A percentile compares a stretch with the other conserved stretches of the same genome.
Evolutionary conservation across 225 moss, liverwort and hornwort genomes (phyloP).

Genomic region (Sphagnum tenellum): DNA sequence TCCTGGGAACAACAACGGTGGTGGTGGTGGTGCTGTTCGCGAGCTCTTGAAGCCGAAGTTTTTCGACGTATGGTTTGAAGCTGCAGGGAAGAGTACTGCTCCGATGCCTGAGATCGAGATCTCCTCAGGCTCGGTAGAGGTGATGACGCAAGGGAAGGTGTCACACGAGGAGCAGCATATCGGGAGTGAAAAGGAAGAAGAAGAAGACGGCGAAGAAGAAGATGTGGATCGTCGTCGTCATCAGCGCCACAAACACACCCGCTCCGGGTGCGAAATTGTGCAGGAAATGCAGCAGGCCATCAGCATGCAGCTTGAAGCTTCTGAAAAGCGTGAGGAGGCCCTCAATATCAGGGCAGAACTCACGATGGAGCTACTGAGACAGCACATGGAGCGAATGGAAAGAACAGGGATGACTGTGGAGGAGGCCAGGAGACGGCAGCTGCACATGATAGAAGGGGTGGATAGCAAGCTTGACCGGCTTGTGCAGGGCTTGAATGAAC

Average conservation of each 20-base stretch:
- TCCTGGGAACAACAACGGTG: no score
- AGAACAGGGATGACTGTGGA: constrained; percentile 30
- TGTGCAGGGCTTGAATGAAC: constrained; percentile 32
- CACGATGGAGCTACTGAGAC: constrained; percentile 54
- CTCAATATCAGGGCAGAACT: constrained; percentile 51
- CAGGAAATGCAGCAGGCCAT: constrained; percentile 51
- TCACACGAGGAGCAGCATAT: neutral
- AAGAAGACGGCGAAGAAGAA: neutral
- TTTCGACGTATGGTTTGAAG: constrained; percentile 53
- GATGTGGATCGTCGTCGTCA: constrained; percentile 6
- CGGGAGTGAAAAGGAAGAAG: constrained; percentile 19
- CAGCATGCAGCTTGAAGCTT: constrained; percentile 42
- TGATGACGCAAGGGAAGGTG: no score
- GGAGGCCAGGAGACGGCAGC: constrained; percentile 32
- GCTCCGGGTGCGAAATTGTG: constrained; percentile 30
- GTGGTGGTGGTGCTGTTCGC: neutral
- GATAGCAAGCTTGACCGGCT: constrained; percentile 61
- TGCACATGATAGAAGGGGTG: constrained; percentile 55
- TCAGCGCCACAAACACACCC: constrained; percentile 9
- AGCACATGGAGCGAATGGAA: constrained; percentile 64
- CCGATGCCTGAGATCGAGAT: constrained; percentile 54
- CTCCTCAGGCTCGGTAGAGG: constrained; percentile 32
- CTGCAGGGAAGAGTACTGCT: constrained; percentile 29
- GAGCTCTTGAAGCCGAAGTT: constrained; percentile 41
- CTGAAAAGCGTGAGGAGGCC: constrained; percentile 54